phyloP scores from a whole-genome alignment of 306 rosid species.

The Macrotyloma uniflorum region DNA sequence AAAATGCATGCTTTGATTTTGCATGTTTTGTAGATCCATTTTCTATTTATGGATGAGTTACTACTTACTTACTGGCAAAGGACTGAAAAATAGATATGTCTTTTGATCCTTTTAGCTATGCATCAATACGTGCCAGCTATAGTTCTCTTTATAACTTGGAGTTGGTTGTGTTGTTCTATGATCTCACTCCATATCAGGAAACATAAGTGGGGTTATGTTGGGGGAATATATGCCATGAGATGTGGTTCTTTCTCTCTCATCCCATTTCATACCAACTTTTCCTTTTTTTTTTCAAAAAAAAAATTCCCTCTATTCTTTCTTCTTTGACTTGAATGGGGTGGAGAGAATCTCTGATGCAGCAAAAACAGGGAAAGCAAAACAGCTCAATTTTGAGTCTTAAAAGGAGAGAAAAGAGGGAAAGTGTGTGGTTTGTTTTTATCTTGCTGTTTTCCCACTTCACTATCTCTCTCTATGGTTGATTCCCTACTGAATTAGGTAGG shows the following conservation, averaged over 20 bases:
- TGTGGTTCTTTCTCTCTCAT: slow-evolving; percentile 55
- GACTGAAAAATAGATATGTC: slow-evolving; percentile 41
- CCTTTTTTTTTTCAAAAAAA: background rate
- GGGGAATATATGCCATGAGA: slow-evolving; percentile 96
- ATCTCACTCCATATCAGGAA: slow-evolving; percentile 97
- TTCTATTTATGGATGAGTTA: slow-evolving; percentile 36
- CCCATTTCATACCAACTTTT: slow-evolving; percentile 67
- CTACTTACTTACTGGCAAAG: slow-evolving; percentile 27
- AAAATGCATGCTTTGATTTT: slow-evolving; percentile 79
- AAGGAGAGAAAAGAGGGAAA: slow-evolving; percentile 92
- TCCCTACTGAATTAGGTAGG: slow-evolving; percentile 62
- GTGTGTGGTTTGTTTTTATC: slow-evolving; percentile 96
- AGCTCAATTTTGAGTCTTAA: slow-evolving; percentile 71
- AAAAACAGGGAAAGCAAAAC: slow-evolving; percentile 68
- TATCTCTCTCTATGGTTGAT: slow-evolving; percentile 55
- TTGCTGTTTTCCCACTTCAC: slow-evolving; percentile 68
- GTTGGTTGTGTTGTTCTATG: slow-evolving; percentile 66
- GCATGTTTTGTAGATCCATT: slow-evolving; percentile 60
- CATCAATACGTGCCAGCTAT: slow-evolving; percentile 52
- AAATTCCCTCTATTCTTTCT: slow-evolving; percentile 40
- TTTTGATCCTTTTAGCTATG: slow-evolving; percentile 47
- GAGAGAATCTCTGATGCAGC: slow-evolving; percentile 88
- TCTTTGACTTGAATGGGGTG: slow-evolving; percentile 88
- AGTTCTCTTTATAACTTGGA: slow-evolving; percentile 61
- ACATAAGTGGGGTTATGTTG: slow-evolving; percentile 93